Evolutionary conservation across 2,329 filamentous ascomycete species (phyloP).

Genomic region (Chrysoporthe deuterocubensis): DNA sequence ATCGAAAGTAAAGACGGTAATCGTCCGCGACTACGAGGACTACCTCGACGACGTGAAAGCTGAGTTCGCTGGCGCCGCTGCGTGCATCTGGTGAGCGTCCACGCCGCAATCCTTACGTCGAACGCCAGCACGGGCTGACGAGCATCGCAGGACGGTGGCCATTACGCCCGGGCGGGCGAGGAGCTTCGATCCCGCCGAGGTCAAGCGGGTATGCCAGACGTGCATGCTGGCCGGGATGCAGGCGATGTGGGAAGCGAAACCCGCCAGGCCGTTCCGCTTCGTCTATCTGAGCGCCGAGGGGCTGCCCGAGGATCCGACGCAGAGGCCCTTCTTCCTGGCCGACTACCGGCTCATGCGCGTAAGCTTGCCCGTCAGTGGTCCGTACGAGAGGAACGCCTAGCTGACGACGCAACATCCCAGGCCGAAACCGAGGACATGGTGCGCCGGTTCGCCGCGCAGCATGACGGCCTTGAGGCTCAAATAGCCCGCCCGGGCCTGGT

Average conservation of each 20-base stretch:
- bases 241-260: constrained; percentile 34
- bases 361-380: background rate
- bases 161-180: constrained; percentile 33
- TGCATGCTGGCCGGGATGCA: constrained; percentile 33
- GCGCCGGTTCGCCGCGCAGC: constrained; percentile 45
- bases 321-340: constrained; percentile 9
- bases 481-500: constrained; percentile 51
- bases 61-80: constrained; percentile 46
- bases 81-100: constrained; percentile 46
- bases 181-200: constrained; percentile 29
- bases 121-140: background rate
- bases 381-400: background rate
- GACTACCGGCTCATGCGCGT: constrained; percentile 19
- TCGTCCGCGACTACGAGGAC: constrained; percentile 44
- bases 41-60: constrained; percentile 46
- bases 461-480: constrained; percentile 44
- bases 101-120: too few species aligned
- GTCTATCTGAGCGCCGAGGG: constrained; percentile 30
- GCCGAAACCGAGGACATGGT: constrained; percentile 51
- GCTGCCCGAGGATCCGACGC: background rate
- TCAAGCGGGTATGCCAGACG: constrained; percentile 35
- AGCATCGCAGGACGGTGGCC: constrained; percentile 34
- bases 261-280: constrained; percentile 37
- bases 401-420: constrained; percentile 35
- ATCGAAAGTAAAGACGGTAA: constrained; percentile 40